Evolutionary conservation across 768 basidiomycete species (phyloP).

Genomic region (Multifurca ochricompacta): DNA sequence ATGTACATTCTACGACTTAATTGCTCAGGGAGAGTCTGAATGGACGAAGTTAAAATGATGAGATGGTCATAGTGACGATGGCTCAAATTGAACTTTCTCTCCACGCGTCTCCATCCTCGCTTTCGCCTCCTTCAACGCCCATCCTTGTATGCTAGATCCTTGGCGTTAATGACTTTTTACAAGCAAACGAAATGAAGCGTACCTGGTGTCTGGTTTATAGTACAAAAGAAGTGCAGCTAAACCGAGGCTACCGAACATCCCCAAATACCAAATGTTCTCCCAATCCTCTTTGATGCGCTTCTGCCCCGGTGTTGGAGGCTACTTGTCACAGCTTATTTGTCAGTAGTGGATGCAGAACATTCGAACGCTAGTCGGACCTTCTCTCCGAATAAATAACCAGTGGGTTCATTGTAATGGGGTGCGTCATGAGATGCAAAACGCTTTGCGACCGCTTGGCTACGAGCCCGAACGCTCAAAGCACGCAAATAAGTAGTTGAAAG

Average conservation of each 20-base stretch:
- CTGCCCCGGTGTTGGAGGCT: conserved; percentile 75
- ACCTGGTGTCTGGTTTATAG: conserved; percentile 95
- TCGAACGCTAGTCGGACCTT: conserved; percentile 44
- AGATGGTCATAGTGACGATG: neutral
- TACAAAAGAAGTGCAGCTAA: conserved; percentile 69
- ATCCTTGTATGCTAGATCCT: conserved; percentile 68
- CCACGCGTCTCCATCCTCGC: conserved; percentile 87
- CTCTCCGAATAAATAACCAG: conserved; percentile 83
- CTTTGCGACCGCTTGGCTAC: conserved; percentile 29
- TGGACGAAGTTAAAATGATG: neutral
- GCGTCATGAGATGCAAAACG: conserved; percentile 70
- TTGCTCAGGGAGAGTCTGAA: neutral
- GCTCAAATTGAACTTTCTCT: conserved; percentile 73
- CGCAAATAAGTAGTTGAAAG: conserved; percentile 18
- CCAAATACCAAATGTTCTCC: conserved; percentile 86
- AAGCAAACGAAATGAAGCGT: conserved; percentile 25
- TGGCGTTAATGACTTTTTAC: neutral
- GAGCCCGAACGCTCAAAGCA: conserved; percentile 4
- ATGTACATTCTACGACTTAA: conserved; percentile 9
- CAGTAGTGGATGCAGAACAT: neutral
- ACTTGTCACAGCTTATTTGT: neutral
- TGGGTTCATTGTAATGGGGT: conserved; percentile 75
- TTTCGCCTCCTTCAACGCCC: conserved; percentile 89
- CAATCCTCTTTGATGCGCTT: conserved; percentile 85
- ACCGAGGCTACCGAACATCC: conserved; percentile 85